phyloP scores from a whole-genome alignment of 495 filamentous ascomycete genomes.

The Trichocladium uniseriatum region DNA sequence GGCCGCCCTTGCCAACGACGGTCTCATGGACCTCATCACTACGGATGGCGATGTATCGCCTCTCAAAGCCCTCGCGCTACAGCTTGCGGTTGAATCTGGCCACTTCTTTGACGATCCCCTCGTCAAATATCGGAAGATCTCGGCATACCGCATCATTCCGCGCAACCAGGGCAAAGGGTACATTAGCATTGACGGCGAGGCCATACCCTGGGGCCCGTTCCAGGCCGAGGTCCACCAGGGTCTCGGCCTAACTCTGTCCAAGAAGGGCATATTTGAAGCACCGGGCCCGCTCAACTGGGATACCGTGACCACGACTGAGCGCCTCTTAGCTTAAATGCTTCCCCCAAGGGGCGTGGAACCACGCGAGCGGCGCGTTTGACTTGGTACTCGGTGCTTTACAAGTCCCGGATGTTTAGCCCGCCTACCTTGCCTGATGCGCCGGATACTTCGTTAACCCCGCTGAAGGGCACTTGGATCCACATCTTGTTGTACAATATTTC shows the following conservation, averaged over 20 bases:
- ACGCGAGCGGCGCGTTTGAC: too few species aligned
- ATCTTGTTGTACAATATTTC: not conserved
- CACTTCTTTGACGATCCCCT: slow-evolving; percentile 69
- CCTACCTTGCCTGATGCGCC: not conserved
- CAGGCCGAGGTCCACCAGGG: slow-evolving; percentile 84
- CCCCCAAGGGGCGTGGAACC: not conserved
- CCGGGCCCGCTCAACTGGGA: slow-evolving; percentile 47
- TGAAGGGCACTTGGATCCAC: too few species aligned
- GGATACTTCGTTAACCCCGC: too few species aligned
- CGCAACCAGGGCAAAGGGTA: slow-evolving; percentile 55
- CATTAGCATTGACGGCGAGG: slow-evolving; percentile 91
- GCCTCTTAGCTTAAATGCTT: slow-evolving; percentile 14
- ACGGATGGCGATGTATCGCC: slow-evolving; percentile 67
- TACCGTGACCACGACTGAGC: slow-evolving; percentile 23
- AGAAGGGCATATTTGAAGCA: slow-evolving; percentile 64
- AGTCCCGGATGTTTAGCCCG: too few species aligned
- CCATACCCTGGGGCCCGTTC: slow-evolving; percentile 74
- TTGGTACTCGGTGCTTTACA: too few species aligned
- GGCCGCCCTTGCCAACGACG: slow-evolving; percentile 73
- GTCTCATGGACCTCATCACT: slow-evolving; percentile 73
- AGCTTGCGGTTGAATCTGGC: slow-evolving; percentile 60
- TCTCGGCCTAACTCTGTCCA: slow-evolving; percentile 74
- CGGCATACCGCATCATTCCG: slow-evolving; percentile 74
- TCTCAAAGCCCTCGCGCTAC: slow-evolving; percentile 50
- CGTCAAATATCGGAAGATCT: slow-evolving; percentile 71